Conservation (phyloP, 441 rosid genomes). For the Eutrema salsugineum region DNA sequence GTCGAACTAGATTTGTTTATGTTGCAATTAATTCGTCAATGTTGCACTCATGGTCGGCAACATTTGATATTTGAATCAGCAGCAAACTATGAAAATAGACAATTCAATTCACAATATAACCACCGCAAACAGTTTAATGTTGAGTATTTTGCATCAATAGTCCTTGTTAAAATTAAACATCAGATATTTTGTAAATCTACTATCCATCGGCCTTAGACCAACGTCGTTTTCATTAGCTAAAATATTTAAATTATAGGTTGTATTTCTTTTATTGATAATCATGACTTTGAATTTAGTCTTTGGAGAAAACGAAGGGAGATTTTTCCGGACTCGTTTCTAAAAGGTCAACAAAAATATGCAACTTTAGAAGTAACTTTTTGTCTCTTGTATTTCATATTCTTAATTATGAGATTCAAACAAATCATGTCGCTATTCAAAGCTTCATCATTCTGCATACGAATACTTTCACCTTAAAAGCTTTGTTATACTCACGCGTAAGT, state of each 20-base stretch:
- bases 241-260: constrained; percentile 21
- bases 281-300: constrained; percentile 27
- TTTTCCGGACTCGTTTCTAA: constrained; percentile 17
- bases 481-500: constrained; percentile 29
- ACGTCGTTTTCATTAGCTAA: constrained; percentile 18
- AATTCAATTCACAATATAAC: constrained; percentile 2
- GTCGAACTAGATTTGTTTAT: neutral
- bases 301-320: constrained; percentile 9
- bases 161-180: constrained; percentile 2
- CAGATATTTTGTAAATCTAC: neutral
- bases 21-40: neutral
- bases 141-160: constrained; percentile 8
- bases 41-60: constrained; percentile 16
- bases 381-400: constrained; percentile 16
- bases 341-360: constrained; percentile 28
- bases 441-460: constrained; percentile 32
- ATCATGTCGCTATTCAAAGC: constrained; percentile 25
- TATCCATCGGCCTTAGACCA: neutral
- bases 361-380: constrained; percentile 30
- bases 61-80: neutral
- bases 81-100: neutral
- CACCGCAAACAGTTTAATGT: constrained; percentile 11
- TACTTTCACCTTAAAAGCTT: constrained; percentile 12
- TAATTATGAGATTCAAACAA: constrained; percentile 24
- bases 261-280: constrained; percentile 16